Percentiles rank a stretch among this genome's conserved stretches.
Evolutionary conservation across 495 filamentous ascomycete species (phyloP).

Genomic region (Glarea lozoyensis): DNA sequence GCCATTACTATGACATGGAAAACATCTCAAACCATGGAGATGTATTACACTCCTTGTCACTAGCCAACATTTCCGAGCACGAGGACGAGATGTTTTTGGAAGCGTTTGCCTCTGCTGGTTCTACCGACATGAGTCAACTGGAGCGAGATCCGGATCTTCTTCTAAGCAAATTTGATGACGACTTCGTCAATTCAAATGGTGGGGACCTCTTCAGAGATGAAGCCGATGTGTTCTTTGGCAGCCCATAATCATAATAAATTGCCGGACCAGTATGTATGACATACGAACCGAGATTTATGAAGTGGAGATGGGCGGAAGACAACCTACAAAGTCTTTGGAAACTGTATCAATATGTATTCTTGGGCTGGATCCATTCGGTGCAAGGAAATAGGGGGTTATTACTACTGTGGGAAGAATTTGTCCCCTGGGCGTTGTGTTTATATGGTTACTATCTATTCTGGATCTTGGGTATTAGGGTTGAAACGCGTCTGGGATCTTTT

Average conservation of each 20-base stretch:
- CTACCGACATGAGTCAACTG: constrained; percentile 26
- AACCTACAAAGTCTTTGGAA: too few relatives aligned
- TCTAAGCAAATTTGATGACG: constrained; percentile 37
- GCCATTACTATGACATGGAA: constrained; percentile 36
- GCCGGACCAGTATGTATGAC: too few relatives aligned
- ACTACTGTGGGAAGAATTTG: too few relatives aligned
- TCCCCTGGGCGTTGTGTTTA: too few relatives aligned
- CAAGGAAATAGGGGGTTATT: too few relatives aligned
- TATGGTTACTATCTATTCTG: too few relatives aligned
- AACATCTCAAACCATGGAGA: constrained; percentile 24
- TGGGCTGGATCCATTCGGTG: too few relatives aligned
- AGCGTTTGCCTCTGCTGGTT: constrained; percentile 21
- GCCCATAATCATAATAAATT: constrained; percentile 23
- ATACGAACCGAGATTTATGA: too few relatives aligned
- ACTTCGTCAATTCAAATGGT: constrained; percentile 27
- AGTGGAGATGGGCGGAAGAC: too few relatives aligned
- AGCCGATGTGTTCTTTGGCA: constrained; percentile 31
- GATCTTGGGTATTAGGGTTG: too few relatives aligned
- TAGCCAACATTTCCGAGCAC: constrained; percentile 23
- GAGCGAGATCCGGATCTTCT: constrained; percentile 31
- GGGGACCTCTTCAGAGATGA: constrained; percentile 31
- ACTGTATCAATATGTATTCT: too few relatives aligned
- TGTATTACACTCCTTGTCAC: constrained; percentile 18
- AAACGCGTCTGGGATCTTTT: too few relatives aligned
- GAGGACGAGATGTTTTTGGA: constrained; percentile 28